Base-by-base conservation (phyloP, 345 rosid species). In the Nasturtium officinale region DNA sequence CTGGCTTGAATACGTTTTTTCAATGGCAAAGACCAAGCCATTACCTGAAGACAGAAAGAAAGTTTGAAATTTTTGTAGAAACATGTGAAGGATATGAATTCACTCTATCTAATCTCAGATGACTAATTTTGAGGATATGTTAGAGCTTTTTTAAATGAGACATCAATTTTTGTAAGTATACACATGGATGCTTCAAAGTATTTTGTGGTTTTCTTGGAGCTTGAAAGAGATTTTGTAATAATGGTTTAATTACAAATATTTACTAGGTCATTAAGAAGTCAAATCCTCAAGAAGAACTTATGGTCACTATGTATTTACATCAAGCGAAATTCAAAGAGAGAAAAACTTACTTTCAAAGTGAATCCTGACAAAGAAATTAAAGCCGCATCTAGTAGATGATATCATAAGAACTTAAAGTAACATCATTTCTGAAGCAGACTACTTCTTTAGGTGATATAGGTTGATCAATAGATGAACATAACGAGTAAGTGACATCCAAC, bases 301-400 rank as follows among this genome's bases (percentile, higher is more conserved):
- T 45, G 11, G 53, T 17, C 40, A 28, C 28, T 54, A 15, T 52
- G 54, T 28, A 30, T 21, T 54, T 56, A 23, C 64, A 42, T 54
- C 45, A 56, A 54, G 6, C 30, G 21, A 54, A 59, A 8, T 11
- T 59, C 13, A 32, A 12, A 46, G 33, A 23, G 55, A 46, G 23
- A 33, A 17, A 3, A 56, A 50, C 82, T 78, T 74, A 73, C 78
- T 78, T 73, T 63, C 71, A 58, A 68, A 90, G 90, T 59, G 98
- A 93, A 81, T 90, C 98, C 77, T 86, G 92, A 76, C 97, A 93
- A 69, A 89, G 82, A 74, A 77, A 42, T 76, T 77, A 77, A 71
- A 77, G 15, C 23, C 61, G 16, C 50, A 57, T 40, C 71, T 56
- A 65, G 72, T 77, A 48, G 29, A 11, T 50, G 67, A 65, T n/a